Evolutionary conservation across 371 early-diverging fungal species (phyloP).

Genomic region (Mucor plumbeus): DNA sequence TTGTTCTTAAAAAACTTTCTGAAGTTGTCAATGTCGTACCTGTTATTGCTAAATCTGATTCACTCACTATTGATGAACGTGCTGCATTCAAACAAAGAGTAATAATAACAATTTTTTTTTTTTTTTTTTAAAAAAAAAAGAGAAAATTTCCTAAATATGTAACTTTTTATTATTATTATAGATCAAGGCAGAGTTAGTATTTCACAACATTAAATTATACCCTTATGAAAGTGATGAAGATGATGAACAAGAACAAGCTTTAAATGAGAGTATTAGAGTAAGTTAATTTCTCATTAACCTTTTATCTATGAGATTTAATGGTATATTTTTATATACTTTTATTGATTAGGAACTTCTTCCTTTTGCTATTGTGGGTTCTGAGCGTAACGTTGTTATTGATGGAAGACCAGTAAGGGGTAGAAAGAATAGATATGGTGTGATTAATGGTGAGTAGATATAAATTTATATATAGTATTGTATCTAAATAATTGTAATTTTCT

Average conservation of each 20-base stretch:
- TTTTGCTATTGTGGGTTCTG: constrained; percentile 88
- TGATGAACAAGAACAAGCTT: constrained; percentile 76
- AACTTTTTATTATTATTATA: constrained; percentile 20
- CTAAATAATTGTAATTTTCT: neutral
- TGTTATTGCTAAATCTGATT: constrained; percentile 88
- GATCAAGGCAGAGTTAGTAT: constrained; percentile 90
- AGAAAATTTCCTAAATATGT: constrained; percentile 3
- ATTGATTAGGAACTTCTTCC: constrained; percentile 70
- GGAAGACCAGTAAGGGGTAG: constrained; percentile 78
- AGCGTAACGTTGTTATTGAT: constrained; percentile 80
- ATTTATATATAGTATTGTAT: neutral
- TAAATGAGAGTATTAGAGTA: constrained; percentile 76
- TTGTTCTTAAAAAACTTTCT: constrained; percentile 73
- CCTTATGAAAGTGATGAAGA: constrained; percentile 87
- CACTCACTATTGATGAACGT: constrained; percentile 82
- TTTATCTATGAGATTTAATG: neutral
- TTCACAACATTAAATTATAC: constrained; percentile 90
- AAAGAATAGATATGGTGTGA: constrained; percentile 71
- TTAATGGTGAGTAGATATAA: constrained; percentile 58
- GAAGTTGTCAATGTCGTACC: constrained; percentile 84
- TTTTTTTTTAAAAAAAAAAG: too few relatives aligned
- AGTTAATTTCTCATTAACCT: neutral
- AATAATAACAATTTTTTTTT: constrained; percentile 6
- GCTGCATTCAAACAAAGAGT: constrained; percentile 73
- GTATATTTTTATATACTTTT: neutral